Evolutionary conservation across 106 monocot species (phyloP), one percentile per base, ranked within the genome.

Genomic region (Vanilla planifolia): DNA sequence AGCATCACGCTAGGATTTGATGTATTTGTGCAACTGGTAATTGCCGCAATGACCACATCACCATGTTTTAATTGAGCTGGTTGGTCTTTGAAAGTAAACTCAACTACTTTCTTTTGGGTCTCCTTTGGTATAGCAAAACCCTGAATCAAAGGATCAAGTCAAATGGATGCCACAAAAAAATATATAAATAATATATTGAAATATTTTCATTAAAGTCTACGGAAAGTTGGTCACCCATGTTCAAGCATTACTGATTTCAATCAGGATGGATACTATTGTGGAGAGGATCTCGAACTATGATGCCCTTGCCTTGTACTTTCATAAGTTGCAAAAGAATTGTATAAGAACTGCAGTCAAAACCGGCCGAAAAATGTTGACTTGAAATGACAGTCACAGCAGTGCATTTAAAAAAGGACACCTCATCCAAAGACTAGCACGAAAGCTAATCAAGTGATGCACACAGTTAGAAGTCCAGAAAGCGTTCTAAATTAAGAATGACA

Each of bases 1-100:
- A 93, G 81, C 93, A 93, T 93, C 16, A 93, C 93, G 75, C 85
- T 93, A 45, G 93, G 93, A 71, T 93, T 93, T 76, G 93, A 93
- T 21, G 93, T 93, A 69, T 93, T 93, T 11, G 93, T 93, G 63
- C 93, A 93, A 71, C 93, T 93, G 45, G 93, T 93, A 36, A 93
- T 93, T 63, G 93, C 93, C 45, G 93, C 93, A 42, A 93, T 93
- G 17, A 93, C 93, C 59, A 93, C 82, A 77, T 88, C 88, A 62
- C 93, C 93, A 60, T 93, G 93, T 62, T 85, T 85, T 21, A 93
- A 77, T 68, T 89, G 61, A 36, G 85, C 77, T 36, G 78, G 82
- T 13, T 48, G 68, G 46, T 89, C 89, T 33, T 89, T 74, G 69
- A 93, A 93, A 43, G 76, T 79, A 66, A 93, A 93, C 8, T 93